phyloP scores from a whole-genome alignment of 768 basidiomycete species.

The Crucibulum laeve region DNA sequence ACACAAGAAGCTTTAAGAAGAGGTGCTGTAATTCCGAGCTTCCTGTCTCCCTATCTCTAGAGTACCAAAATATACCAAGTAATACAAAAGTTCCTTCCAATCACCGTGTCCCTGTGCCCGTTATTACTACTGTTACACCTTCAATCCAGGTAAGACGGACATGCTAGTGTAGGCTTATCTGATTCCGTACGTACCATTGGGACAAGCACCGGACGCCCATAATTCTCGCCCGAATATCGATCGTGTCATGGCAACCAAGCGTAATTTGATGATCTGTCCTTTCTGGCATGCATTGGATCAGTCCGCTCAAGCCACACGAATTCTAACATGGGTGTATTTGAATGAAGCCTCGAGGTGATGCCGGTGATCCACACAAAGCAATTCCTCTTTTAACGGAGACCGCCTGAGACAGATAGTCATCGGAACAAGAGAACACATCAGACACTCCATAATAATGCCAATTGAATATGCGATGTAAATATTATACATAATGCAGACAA shows the following conservation, averaged over 20 bases:
- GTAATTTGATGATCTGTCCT: conserved; percentile 1
- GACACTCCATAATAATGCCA: too few species aligned
- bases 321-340: neutral
- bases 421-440: too few species aligned
- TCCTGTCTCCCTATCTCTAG: neutral
- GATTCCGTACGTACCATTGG: neutral
- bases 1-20: neutral
- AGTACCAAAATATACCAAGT: neutral
- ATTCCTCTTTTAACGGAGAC: too few species aligned
- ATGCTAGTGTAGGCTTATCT: neutral
- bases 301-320: neutral
- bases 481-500: too few species aligned
- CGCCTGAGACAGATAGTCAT: too few species aligned
- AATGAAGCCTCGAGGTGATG: neutral
- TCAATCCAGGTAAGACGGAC: neutral
- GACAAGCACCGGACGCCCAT: neutral
- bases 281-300: neutral
- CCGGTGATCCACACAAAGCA: too few species aligned
- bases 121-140: neutral
- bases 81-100: neutral
- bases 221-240: too few species aligned
- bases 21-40: neutral
- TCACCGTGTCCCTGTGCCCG: neutral
- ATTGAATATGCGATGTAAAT: too few species aligned
- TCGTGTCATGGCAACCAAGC: conserved; percentile 1